Evolutionary conservation across 441 rosid genomes (phyloP).

Genomic region (Cnidoscolus chayamansa): DNA sequence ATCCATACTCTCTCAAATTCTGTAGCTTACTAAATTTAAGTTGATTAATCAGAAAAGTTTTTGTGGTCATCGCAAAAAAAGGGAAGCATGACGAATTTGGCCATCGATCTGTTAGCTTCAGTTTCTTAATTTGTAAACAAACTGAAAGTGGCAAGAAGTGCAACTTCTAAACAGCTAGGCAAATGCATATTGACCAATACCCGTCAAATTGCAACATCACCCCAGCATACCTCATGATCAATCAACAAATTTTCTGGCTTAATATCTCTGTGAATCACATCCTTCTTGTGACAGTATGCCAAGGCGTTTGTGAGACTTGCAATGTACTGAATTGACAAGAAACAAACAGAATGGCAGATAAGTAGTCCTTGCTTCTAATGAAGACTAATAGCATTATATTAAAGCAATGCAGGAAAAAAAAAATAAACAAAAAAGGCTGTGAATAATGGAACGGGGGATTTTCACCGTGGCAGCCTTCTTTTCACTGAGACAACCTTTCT

Average conservation of each 20-base stretch:
- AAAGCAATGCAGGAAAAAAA: too few species aligned
- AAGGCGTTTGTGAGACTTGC: slow-evolving; percentile 78
- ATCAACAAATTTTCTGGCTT: slow-evolving; percentile 94
- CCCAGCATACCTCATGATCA: slow-evolving; percentile 71
- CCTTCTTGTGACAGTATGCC: slow-evolving; percentile 84
- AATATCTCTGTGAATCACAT: slow-evolving; percentile 93
- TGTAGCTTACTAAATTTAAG: neutral
- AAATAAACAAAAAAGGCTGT: neutral
- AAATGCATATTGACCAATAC: neutral
- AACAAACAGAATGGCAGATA: neutral
- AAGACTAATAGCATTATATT: neutral
- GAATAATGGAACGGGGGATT: neutral
- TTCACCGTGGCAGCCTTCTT: slow-evolving; percentile 70
- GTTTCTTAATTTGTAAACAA: neutral
- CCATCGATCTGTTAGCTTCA: neutral
- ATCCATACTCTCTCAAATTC: neutral
- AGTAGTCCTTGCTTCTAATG: neutral
- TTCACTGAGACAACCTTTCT: slow-evolving; percentile 58
- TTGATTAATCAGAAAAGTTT: neutral
- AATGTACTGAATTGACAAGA: slow-evolving; percentile 54
- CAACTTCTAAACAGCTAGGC: neutral
- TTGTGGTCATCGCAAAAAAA: neutral
- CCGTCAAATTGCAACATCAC: neutral
- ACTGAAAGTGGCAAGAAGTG: neutral
- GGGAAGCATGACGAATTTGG: neutral